Conservation (phyloP, 441 rosid genomes). For the Omphalea diandra region DNA sequence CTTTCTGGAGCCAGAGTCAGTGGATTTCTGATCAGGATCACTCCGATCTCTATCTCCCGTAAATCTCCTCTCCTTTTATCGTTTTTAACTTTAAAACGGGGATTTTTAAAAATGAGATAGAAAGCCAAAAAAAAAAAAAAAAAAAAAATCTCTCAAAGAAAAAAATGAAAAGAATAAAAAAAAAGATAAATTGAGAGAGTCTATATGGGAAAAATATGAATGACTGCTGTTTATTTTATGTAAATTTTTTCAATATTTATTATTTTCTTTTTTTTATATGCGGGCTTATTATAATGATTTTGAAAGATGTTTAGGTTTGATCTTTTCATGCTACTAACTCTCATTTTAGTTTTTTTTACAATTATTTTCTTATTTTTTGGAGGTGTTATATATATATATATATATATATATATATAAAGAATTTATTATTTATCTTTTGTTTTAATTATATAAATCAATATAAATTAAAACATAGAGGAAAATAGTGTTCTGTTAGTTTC, state of each 20-base stretch:
- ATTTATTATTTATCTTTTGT: too few species aligned
- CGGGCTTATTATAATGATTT: constrained; percentile 18
- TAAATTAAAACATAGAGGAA: constrained; percentile 19
- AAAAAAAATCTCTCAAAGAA: constrained; percentile 14
- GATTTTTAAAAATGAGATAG: background rate
- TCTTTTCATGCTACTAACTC: constrained; percentile 26
- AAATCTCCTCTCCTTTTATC: constrained; percentile 21
- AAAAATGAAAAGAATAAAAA: background rate
- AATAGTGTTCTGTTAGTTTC: constrained; percentile 9
- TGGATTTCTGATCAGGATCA: constrained; percentile 77
- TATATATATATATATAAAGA: too few species aligned
- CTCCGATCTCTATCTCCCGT: constrained; percentile 60
- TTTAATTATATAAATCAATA: too few species aligned
- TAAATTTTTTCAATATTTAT: constrained; percentile 26
- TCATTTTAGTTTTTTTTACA: constrained; percentile 19
- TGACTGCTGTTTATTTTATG: constrained; percentile 34
- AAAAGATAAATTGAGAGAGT: constrained; percentile 27
- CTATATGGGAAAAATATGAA: constrained; percentile 26
- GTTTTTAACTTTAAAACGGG: constrained; percentile 5
- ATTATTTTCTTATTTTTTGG: background rate
- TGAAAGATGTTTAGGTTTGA: constrained; percentile 26
- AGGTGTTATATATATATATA: too few species aligned
- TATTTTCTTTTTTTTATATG: constrained; percentile 13
- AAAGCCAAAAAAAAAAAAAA: constrained; percentile 9
- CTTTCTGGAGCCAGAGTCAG: constrained; percentile 78